Evolutionary conservation across 331 rosid genomes (phyloP).

Genomic region (Dryas integrifolia): DNA sequence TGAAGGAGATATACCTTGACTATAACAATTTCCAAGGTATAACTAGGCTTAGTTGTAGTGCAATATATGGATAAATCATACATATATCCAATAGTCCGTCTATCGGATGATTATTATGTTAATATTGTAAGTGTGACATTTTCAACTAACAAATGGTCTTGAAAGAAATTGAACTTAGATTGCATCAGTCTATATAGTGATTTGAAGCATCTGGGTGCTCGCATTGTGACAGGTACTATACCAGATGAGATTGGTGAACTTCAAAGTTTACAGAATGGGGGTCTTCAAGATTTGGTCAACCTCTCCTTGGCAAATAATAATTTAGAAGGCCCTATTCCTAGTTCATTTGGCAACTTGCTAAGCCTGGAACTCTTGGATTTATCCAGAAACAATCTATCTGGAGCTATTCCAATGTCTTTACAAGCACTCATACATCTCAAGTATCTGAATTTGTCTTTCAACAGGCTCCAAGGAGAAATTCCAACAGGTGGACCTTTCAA

Average conservation of each 20-base stretch:
- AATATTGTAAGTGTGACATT: too few relatives aligned
- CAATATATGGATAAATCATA: too few relatives aligned
- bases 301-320: conserved; percentile 21
- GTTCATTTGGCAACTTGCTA: conserved; percentile 22
- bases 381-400: conserved; percentile 28
- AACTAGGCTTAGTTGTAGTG: not conserved
- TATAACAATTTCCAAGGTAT: conserved; percentile 5
- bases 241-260: conserved; percentile 15
- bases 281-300: not conserved
- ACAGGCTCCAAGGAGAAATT: conserved; percentile 42
- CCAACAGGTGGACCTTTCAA: conserved; percentile 35
- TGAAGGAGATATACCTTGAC: conserved; percentile 4
- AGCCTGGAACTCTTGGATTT: conserved; percentile 29
- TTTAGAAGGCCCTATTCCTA: conserved; percentile 38
- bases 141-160: too few relatives aligned
- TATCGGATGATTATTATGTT: too few relatives aligned
- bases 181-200: too few relatives aligned
- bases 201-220: too few relatives aligned
- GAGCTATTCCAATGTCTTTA: conserved; percentile 31
- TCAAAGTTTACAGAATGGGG: not conserved
- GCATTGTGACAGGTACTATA: not conserved
- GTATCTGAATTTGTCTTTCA: conserved; percentile 35
- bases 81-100: too few relatives aligned
- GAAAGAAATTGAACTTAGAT: too few relatives aligned
- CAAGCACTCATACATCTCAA: conserved; percentile 21